A percentile compares a stretch with the other conserved stretches of the same genome.
Conservation (phyloP, 2,329 filamentous ascomycete species). For the Fusarium torreyae region DNA sequence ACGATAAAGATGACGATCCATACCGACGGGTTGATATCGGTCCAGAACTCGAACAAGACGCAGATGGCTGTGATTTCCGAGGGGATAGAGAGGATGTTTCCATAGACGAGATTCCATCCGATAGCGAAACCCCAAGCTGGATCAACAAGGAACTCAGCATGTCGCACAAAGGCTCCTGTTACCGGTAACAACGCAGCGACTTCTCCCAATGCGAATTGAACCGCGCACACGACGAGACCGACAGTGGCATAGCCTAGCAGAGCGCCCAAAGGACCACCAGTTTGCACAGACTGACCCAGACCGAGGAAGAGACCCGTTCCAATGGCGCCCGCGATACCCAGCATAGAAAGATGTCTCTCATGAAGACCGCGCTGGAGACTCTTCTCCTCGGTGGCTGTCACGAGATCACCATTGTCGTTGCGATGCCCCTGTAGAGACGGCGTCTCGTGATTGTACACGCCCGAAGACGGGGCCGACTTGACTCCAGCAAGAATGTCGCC, state of each 20-base stretch:
- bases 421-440: background rate
- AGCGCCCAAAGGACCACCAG: slow-evolving; percentile 57
- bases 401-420: slow-evolving; percentile 38
- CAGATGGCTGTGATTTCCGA: slow-evolving; percentile 65
- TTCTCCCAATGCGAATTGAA: slow-evolving; percentile 66
- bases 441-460: slow-evolving; percentile 18
- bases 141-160: slow-evolving; percentile 66
- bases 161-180: slow-evolving; percentile 64
- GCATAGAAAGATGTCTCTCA: slow-evolving; percentile 63
- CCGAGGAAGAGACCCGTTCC: slow-evolving; percentile 57
- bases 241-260: slow-evolving; percentile 63
- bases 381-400: slow-evolving; percentile 45
- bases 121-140: slow-evolving; percentile 69
- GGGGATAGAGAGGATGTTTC: slow-evolving; percentile 65
- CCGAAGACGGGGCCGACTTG: slow-evolving; percentile 21
- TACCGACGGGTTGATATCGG: slow-evolving; percentile 50
- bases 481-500: slow-evolving; percentile 21
- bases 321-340: slow-evolving; percentile 68
- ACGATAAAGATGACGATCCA: slow-evolving; percentile 49
- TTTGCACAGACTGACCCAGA: slow-evolving; percentile 61
- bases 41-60: slow-evolving; percentile 58
- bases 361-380: slow-evolving; percentile 46
- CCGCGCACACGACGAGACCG: slow-evolving; percentile 63
- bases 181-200: slow-evolving; percentile 64
- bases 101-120: slow-evolving; percentile 67